A percentile compares a stretch with the other conserved stretches of the same genome.
Conservation (phyloP, 495 filamentous ascomycete genomes). For the Xylaria longipes region DNA sequence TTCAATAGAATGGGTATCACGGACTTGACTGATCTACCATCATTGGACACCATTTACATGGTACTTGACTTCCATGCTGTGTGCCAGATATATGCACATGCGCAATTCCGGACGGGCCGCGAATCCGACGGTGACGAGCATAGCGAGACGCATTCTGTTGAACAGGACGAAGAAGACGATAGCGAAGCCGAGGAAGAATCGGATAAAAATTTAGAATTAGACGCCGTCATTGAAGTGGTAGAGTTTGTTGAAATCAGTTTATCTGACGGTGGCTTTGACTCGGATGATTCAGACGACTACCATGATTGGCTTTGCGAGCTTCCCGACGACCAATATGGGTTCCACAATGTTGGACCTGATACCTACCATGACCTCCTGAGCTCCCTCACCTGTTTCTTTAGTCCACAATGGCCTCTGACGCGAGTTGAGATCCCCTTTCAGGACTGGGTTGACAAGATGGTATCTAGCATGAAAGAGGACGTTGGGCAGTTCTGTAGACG, state of each 20-base stretch:
- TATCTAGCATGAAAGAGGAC: background rate
- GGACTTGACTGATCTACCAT: background rate
- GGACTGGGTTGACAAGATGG: background rate
- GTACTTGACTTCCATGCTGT: background rate
- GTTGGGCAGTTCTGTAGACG: background rate
- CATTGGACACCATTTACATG: background rate
- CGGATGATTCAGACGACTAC: background rate
- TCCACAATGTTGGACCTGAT: background rate
- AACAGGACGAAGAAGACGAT: background rate
- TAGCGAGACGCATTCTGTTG: background rate
- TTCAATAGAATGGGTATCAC: background rate
- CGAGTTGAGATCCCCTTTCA: background rate
- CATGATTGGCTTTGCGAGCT: background rate
- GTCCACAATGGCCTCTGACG: background rate
- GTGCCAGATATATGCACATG: background rate
- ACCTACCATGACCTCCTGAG: background rate
- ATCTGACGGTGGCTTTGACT: background rate
- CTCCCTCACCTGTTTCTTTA: background rate
- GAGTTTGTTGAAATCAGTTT: background rate
- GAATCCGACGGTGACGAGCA: background rate
- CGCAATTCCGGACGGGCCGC: background rate
- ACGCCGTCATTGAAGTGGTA: background rate
- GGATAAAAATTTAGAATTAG: background rate
- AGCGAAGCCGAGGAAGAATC: background rate
- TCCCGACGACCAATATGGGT: background rate